Evolutionary conservation across 2,329 filamentous ascomycete genomes (phyloP), one percentile per base, ranked within the genome.

Genomic region (Drechslerella dactyloides): DNA sequence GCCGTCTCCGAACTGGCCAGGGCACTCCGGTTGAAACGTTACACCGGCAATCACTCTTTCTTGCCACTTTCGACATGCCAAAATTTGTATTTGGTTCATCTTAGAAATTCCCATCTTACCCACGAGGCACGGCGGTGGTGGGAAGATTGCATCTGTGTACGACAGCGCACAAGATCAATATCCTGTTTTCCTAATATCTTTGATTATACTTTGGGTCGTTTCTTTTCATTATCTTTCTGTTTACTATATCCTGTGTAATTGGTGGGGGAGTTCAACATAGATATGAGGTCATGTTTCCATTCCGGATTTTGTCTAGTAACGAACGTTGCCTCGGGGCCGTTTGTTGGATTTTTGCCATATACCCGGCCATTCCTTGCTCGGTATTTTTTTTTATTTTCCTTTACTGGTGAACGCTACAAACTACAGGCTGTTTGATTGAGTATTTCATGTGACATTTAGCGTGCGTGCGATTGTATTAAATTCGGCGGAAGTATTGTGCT

Each of bases 11-110:
- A 40, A 17, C 33, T 33, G 65, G 54, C 54, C 65, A 35, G 30
- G 35, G 13, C 33, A 17, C 17, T 56, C 56, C 57, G 44, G 48
- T 50, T 37, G 63, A 35, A 59, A 64, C 52, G 53, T 70, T n/a
- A 59, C 52, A 64, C 59, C 2, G 10, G n/a, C 52, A n/a, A 15
- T 23, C 8, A 8, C 33, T 27, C 2, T 42, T 2, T 23, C 27
- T n/a, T 42, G 33, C 30, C 44, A 42, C n/a, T 33, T n/a, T 44
- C 0, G 19, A 54, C 2, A 17, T 46, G n/a, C 33, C 27, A 33
- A 33, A 33, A 33, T 33, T 8, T n/a, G n/a, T n/a, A n/a, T n/a
- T n/a, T n/a, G n/a, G n/a, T n/a, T n/a, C n/a, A n/a, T n/a, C n/a
- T n/a, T n/a, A n/a, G n/a, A n/a, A n/a, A n/a, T n/a, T 48, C n/a